A percentile compares a stretch with the other conserved stretches of the same genome.
phyloP scores from a whole-genome alignment of 192 early-diverging fungal genomes.

The Entomortierella parvispora region DNA sequence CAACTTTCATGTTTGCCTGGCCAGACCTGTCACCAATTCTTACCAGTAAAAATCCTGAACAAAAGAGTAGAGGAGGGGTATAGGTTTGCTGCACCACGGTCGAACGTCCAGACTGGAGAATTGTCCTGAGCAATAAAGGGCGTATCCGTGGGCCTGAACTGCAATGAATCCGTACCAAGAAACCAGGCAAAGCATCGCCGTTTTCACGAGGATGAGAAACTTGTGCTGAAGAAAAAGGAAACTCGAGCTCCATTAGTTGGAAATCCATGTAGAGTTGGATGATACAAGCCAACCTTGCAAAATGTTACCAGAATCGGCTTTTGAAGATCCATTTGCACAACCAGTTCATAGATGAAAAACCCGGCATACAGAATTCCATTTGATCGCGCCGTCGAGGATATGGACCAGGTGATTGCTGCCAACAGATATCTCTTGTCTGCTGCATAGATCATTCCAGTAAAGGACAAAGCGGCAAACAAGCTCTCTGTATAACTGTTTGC shows the following conservation, averaged over 20 bases:
- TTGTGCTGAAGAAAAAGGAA: slow-evolving; percentile 13
- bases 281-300: neutral
- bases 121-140: slow-evolving; percentile 64
- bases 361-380: slow-evolving; percentile 88
- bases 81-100: slow-evolving; percentile 72
- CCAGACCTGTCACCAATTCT: slow-evolving; percentile 1
- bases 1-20: too few species aligned
- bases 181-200: slow-evolving; percentile 41
- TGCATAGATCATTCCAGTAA: slow-evolving; percentile 77
- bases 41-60: slow-evolving; percentile 91
- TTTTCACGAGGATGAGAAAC: slow-evolving; percentile 17
- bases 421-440: slow-evolving; percentile 54
- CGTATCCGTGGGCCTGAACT: slow-evolving; percentile 73
- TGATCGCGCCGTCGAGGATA: slow-evolving; percentile 72
- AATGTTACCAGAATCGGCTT: slow-evolving; percentile 7
- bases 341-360: slow-evolving; percentile 81
- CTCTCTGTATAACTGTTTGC: slow-evolving; percentile 82
- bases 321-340: slow-evolving; percentile 51
- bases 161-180: slow-evolving; percentile 63
- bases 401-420: slow-evolving; percentile 73
- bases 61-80: slow-evolving; percentile 82
- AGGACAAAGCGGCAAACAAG: slow-evolving; percentile 81
- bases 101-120: slow-evolving; percentile 31
- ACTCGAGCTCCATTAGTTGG: neutral
- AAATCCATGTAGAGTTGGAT: too few species aligned